These are phyloP conservation scores for Sesbania bispinosa DNA, from an alignment of 306 rosid genomes.

Conservation along the genomic window DNA sequence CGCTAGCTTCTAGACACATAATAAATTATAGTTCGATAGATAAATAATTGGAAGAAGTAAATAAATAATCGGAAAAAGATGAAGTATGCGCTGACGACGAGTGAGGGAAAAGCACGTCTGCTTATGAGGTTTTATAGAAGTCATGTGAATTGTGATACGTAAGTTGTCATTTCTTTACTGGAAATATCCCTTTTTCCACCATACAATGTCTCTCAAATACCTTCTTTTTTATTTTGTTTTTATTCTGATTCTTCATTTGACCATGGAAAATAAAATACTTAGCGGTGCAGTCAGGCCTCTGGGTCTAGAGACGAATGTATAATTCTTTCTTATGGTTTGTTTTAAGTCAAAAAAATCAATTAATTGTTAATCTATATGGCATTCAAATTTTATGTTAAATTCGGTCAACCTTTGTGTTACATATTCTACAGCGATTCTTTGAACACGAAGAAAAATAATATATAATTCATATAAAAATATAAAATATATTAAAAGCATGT, in stretches of 20 bases:
- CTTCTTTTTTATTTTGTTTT: no score
- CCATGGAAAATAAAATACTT: not conserved
- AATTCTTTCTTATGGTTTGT: not conserved
- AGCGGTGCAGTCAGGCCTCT: not conserved
- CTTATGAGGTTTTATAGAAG: not conserved
- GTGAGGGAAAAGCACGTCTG: not conserved
- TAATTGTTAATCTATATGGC: not conserved
- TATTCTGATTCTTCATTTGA: not conserved
- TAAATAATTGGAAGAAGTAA: not conserved
- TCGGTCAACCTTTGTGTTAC: not conserved
- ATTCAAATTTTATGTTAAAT: not conserved
- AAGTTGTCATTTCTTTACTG: not conserved
- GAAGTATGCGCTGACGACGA: not conserved
- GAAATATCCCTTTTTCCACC: not conserved
- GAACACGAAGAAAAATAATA: not conserved
- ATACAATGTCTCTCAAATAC: not conserved
- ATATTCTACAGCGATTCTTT: not conserved
- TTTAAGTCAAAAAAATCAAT: not conserved
- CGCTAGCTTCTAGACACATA: no score
- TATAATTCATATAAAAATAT: not conserved
- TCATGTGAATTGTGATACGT: slow-evolving; percentile 9
- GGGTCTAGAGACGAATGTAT: no score
- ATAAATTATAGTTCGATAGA: not conserved
- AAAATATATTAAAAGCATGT: no score
- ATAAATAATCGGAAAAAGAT: not conserved